A percentile compares a stretch with the other conserved stretches of the same genome.
These are phyloP conservation scores for Cryptosporidium ubiquitum DNA, from an alignment of 169 alveolate species.

Conservation along the genomic window DNA sequence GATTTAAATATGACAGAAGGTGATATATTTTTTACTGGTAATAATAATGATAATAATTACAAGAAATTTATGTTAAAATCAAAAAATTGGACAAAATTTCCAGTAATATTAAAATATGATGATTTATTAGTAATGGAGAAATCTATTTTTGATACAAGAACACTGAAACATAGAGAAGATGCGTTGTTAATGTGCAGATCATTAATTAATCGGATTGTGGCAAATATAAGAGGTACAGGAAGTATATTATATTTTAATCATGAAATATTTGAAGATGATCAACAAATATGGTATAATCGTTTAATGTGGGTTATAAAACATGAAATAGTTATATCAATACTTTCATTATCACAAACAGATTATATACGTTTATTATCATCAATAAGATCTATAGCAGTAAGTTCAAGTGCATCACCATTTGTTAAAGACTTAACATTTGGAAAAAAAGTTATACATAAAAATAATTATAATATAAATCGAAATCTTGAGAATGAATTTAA, in stretches of 20 bases:
- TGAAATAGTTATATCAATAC: constrained; percentile 61
- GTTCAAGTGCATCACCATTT: constrained; percentile 71
- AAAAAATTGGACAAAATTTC: constrained; percentile 62
- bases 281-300: constrained; percentile 72
- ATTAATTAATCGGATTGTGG: constrained; percentile 33
- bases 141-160: constrained; percentile 50
- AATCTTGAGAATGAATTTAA: constrained; percentile 10
- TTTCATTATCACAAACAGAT: constrained; percentile 45
- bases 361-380: constrained; percentile 15
- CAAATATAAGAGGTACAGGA: constrained; percentile 68
- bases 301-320: constrained; percentile 68
- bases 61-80: not conserved
- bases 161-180: constrained; percentile 60
- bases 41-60: not conserved
- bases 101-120: constrained; percentile 58
- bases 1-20: constrained; percentile 4
- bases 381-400: constrained; percentile 50
- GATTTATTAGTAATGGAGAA: constrained; percentile 73
- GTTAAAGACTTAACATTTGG: constrained; percentile 71
- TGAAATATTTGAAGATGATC: not conserved
- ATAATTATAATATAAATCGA: not conserved
- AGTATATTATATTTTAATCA: constrained; percentile 3
- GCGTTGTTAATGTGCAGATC: constrained; percentile 63
- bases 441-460: constrained; percentile 2
- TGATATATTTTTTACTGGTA: not conserved